A percentile compares a stretch with the other conserved stretches of the same genome.
Evolutionary conservation across 2,329 filamentous ascomycete genomes (phyloP).

Genomic region (Xylaria multiplex): DNA sequence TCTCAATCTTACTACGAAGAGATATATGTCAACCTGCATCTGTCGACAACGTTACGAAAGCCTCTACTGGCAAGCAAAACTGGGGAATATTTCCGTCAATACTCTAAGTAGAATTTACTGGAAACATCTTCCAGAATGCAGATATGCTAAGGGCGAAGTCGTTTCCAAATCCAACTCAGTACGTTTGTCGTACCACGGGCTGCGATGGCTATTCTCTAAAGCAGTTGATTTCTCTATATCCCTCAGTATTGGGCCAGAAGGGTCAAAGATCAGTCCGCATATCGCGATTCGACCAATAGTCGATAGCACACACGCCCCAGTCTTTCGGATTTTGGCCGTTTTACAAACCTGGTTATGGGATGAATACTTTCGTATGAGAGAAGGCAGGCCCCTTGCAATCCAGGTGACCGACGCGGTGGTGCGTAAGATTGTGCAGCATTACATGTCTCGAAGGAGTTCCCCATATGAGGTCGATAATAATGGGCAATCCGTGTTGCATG

Average conservation of each 20-base stretch:
- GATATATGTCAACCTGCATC: neutral
- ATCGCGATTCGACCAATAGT: neutral
- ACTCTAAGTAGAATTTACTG: neutral
- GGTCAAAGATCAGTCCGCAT: neutral
- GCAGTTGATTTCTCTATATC: neutral
- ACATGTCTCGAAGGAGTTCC: slow-evolving; percentile 4
- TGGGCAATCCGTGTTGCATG: neutral
- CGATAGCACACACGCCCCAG: neutral
- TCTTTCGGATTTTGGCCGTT: too few relatives aligned
- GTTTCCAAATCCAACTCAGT: slow-evolving; percentile 10
- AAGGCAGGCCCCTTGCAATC: neutral
- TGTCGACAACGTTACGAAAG: neutral
- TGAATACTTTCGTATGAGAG: too few relatives aligned
- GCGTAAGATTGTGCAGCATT: neutral
- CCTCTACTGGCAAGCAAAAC: neutral
- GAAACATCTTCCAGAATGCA: slow-evolving; percentile 21
- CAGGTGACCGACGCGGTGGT: neutral
- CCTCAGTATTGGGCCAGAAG: neutral
- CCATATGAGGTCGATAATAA: neutral
- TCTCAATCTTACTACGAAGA: neutral
- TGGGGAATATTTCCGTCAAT: neutral
- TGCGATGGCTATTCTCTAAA: neutral
- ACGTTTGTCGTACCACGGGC: neutral
- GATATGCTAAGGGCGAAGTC: slow-evolving; percentile 16
- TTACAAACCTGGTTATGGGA: too few relatives aligned